Percentiles rank a stretch among this genome's conserved stretches.
Conservation (phyloP, 805 yeast species). For the Yarrowia divulgata region DNA sequence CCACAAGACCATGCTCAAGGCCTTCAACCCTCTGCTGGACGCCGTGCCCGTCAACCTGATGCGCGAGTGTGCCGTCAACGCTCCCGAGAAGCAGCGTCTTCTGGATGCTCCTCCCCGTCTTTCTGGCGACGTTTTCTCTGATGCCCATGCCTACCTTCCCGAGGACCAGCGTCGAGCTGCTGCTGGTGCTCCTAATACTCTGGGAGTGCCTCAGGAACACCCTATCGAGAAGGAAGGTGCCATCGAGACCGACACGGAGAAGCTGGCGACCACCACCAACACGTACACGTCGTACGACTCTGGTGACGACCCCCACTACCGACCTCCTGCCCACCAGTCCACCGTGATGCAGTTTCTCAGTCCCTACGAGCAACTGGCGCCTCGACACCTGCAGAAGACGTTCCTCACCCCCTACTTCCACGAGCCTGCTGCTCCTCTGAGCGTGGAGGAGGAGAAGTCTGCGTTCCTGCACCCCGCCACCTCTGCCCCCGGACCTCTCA, state of each 20-base stretch:
- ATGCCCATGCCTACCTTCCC: slow-evolving; percentile 35
- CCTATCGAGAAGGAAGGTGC: slow-evolving; percentile 16
- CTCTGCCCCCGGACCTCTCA: slow-evolving; percentile 68
- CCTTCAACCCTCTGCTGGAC: slow-evolving; percentile 67
- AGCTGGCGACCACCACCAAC: slow-evolving; percentile 27
- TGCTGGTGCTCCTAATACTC: neutral
- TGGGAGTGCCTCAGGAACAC: slow-evolving; percentile 20
- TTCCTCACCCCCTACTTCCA: slow-evolving; percentile 49
- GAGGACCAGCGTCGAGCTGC: slow-evolving; percentile 1
- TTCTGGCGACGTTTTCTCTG: slow-evolving; percentile 34
- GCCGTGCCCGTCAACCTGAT: slow-evolving; percentile 51
- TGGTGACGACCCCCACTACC: slow-evolving; percentile 26
- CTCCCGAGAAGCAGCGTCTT: slow-evolving; percentile 21
- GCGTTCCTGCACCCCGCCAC: slow-evolving; percentile 84
- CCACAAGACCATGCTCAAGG: slow-evolving; percentile 67
- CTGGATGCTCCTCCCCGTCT: slow-evolving; percentile 34
- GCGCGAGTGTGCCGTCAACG: slow-evolving; percentile 22
- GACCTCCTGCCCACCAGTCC: slow-evolving; percentile 25
- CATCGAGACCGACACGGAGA: slow-evolving; percentile 15
- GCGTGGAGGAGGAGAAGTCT: slow-evolving; percentile 58
- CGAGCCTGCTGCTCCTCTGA: slow-evolving; percentile 45
- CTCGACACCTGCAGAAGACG: slow-evolving; percentile 45
- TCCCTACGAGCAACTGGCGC: slow-evolving; percentile 63
- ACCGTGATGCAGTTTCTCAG: slow-evolving; percentile 58
- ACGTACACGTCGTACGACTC: slow-evolving; percentile 19